phyloP scores from a whole-genome alignment of 208 protist species.

The Trypanosoma scelopori region DNA sequence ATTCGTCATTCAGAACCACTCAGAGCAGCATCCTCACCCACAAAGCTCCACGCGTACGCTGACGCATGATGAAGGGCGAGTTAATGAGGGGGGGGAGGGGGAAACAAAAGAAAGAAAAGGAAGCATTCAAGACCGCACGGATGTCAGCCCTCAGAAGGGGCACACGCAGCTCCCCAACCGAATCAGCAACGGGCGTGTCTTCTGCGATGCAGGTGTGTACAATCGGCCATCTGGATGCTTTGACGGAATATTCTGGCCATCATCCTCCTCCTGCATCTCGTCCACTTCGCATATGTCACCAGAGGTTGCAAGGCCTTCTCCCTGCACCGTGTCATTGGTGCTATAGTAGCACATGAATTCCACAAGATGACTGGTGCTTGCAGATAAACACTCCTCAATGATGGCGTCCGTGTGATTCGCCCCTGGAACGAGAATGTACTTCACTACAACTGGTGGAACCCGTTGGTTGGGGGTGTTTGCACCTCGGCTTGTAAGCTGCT shows the following conservation, averaged over 20 bases:
- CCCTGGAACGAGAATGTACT: slow-evolving; percentile 68
- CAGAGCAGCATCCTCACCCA: no score
- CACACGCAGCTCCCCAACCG: slow-evolving; percentile 13
- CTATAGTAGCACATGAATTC: slow-evolving; percentile 72
- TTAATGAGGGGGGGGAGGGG: no score
- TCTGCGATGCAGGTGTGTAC: slow-evolving; percentile 37
- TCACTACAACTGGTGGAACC: slow-evolving; percentile 44
- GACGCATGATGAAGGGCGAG: no score
- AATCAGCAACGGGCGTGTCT: slow-evolving; percentile 30
- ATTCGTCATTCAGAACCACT: no score
- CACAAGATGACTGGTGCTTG: slow-evolving; percentile 57
- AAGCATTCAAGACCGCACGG: neutral
- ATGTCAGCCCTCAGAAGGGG: slow-evolving; percentile 14
- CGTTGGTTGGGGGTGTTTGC: slow-evolving; percentile 22
- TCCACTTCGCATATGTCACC: neutral
- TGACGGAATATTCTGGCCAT: neutral
- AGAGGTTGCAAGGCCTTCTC: no score
- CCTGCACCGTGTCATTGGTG: no score
- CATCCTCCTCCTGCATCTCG: slow-evolving; percentile 20
- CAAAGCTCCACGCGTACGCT: no score
- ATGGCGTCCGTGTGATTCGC: slow-evolving; percentile 83
- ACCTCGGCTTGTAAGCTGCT: slow-evolving; percentile 22
- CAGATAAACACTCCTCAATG: slow-evolving; percentile 72
- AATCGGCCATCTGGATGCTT: slow-evolving; percentile 52
- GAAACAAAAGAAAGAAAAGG: slow-evolving; percentile 16